Evolutionary conservation across 2,329 filamentous ascomycete species (phyloP), one percentile per base, ranked within the genome.

Genomic region (Alternaria sp.): DNA sequence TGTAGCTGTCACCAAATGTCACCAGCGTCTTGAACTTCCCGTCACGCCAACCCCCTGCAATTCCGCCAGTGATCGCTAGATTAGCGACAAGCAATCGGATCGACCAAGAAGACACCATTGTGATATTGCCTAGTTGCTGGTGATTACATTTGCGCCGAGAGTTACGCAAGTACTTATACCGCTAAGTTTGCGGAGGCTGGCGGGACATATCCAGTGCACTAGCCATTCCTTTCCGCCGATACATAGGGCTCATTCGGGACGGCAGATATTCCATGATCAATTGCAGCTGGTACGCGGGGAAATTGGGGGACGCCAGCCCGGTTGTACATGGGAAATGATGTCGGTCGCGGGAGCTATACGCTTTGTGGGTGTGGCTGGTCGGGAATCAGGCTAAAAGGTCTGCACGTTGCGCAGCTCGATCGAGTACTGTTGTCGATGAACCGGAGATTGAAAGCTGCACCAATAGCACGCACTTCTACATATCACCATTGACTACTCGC

Each of bases 1-100:
- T 92, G 72, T 90, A 93, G 77, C 89, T 92, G 76, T 93, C 90
- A 12, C 91, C 90, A 72, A 93, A 93, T 0, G 88, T 84, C 40
- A 92, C 85, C 38, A 92, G 75, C 51, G 87, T 89, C 28, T 86
- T 83, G 72, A 92, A 88, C 38, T 82, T 80, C 32, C 78, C 77
- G 41, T 83, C 64, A 41, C 73, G 69, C 82, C 81, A 82, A 46
- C 57, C 64, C 0, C 61, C 60, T 10, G 67, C 65, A 48, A 64
- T 22, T 10, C 58, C 69, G 43, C 57, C 46, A 43, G 67, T 60
- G 54, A 74, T 63, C 25, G 64, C 68, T 44, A 74, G 54, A 44
- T 56, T 69, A 11, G 68, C 57, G 44, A 65, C 61, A 58, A 76
- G 57, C 46, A 73, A 36, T 45, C 63, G 63, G 22, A 67, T 54